Evolutionary conservation across 2,329 filamentous ascomycete genomes (phyloP).

Genomic region (Harringtonia aguacate): DNA sequence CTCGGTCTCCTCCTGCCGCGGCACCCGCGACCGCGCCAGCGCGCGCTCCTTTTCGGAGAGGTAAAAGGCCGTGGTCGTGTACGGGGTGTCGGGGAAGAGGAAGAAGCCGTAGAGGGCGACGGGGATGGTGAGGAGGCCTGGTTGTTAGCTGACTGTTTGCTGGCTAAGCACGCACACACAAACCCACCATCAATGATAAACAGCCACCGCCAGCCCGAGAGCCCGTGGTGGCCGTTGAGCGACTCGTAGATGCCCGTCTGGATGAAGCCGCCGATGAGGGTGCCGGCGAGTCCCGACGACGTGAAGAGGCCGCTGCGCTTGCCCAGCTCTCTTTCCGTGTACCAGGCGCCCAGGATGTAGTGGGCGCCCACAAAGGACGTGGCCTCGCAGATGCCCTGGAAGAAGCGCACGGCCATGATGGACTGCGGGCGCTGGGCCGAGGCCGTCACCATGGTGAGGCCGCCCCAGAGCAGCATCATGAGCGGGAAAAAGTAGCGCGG

Average conservation of each 20-base stretch:
- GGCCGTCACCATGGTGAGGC: slow-evolving; percentile 51
- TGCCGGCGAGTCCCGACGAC: slow-evolving; percentile 46
- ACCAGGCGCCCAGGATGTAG: slow-evolving; percentile 52
- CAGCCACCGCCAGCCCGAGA: slow-evolving; percentile 45
- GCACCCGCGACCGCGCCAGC: slow-evolving; percentile 28
- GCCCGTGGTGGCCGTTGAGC: slow-evolving; percentile 33
- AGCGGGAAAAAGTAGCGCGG: slow-evolving; percentile 53
- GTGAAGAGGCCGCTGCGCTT: slow-evolving; percentile 53
- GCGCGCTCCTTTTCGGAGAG: slow-evolving; percentile 24
- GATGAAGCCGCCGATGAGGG: slow-evolving; percentile 52
- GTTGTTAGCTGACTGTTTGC: too few relatives aligned
- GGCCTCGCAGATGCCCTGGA: slow-evolving; percentile 43
- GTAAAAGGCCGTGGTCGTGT: slow-evolving; percentile 37
- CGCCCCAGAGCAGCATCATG: slow-evolving; percentile 55
- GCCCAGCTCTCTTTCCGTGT: slow-evolving; percentile 48
- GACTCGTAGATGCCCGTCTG: slow-evolving; percentile 40
- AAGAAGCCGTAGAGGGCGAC: slow-evolving; percentile 44
- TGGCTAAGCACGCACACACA: too few relatives aligned
- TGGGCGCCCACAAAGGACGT: slow-evolving; percentile 47
- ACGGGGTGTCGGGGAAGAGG: slow-evolving; percentile 42
- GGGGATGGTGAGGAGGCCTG: slow-evolving; percentile 42
- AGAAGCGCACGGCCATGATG: slow-evolving; percentile 51
- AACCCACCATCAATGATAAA: slow-evolving; percentile 19
- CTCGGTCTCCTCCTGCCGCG: slow-evolving; percentile 26
- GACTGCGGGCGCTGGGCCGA: slow-evolving; percentile 36